Evolutionary conservation across 371 early-diverging fungal genomes (phyloP), one percentile per base, ranked within the genome.

Genomic region (Chytridiales sp.): DNA sequence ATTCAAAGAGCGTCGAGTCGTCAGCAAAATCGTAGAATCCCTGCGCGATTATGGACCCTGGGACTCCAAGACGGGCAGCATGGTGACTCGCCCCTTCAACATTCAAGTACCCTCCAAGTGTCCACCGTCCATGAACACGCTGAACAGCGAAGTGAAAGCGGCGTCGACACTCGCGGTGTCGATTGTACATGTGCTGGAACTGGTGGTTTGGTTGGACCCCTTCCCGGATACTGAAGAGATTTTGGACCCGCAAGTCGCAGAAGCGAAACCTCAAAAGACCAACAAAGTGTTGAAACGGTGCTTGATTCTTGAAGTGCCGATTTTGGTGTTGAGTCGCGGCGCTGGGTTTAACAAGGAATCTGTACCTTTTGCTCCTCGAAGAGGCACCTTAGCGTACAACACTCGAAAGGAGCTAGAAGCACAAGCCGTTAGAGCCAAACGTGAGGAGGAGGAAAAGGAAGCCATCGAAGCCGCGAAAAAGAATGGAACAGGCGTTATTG

Each of bases 281-380:
- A 39, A 39, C n/a, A 21, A 46, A 22, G 13, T 21, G 24, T n/a
- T n/a, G n/a, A n/a, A n/a, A n/a, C n/a, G n/a, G n/a, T 46, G 13
- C 24, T 21, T 46, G 9, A 21, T 46, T 22, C 9, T 46, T 46
- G 46, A 46, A 46, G 24, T 46, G 9, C 46, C 46, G 9, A 46
- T 46, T 22, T 13, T 22, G 8, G 9, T 46, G 9, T 21, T 46
- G 46, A 22, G 15, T 9, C 46, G 46, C 21, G 46, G 46, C 9
- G 46, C 46, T 46, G 13, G 9, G 9, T 46, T 22, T 9, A 46
- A 46, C 46, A 9, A 9, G 21, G 46, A 46, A 21, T 9, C 46
- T 13, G 24, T 46, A 19, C 46, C 46, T 9, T 46, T 13, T 21
- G 46, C 21, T 46, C 46, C 46, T 13, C 46, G 46, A 8, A 21